These are phyloP conservation scores for Carnegiea gigantea DNA, from an alignment of 179 eudicot species.

Conservation along the genomic window DNA sequence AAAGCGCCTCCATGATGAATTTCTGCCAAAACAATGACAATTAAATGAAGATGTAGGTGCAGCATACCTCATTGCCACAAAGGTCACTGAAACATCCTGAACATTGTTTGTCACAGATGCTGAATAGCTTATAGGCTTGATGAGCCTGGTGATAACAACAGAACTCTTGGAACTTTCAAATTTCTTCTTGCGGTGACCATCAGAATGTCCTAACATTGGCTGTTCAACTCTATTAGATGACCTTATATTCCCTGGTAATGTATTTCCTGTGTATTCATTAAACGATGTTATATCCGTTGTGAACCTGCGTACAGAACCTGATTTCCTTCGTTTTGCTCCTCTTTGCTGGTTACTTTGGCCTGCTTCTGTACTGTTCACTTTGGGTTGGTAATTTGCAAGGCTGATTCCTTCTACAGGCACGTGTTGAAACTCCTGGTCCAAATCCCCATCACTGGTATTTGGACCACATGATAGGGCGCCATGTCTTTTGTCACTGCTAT, in stretches of 20 bases:
- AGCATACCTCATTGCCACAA: conserved; percentile 67
- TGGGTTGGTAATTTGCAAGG: conserved; percentile 39
- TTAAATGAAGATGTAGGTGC: background rate
- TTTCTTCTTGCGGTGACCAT: conserved; percentile 42
- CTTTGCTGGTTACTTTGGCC: conserved; percentile 51
- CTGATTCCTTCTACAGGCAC: conserved; percentile 37
- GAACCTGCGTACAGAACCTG: conserved; percentile 86
- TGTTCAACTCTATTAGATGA: conserved; percentile 39
- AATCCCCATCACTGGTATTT: conserved; percentile 24
- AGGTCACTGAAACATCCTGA: conserved; percentile 70
- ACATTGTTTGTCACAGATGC: conserved; percentile 52
- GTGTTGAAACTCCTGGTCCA: conserved; percentile 29
- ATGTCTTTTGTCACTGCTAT: conserved; percentile 35
- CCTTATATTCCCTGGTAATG: conserved; percentile 24
- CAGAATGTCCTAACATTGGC: conserved; percentile 34
- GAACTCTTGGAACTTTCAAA: conserved; percentile 42
- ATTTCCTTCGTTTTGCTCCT: conserved; percentile 86
- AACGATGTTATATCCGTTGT: conserved; percentile 40
- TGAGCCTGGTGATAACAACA: conserved; percentile 55
- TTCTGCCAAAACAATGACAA: background rate
- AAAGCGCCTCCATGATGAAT: background rate
- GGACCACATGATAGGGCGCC: conserved; percentile 22
- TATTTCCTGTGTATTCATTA: conserved; percentile 36
- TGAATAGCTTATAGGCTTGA: conserved; percentile 78
- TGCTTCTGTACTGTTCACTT: conserved; percentile 43